Evolutionary conservation across 2,329 filamentous ascomycete species (phyloP), one percentile per base, ranked within the genome.

Genomic region (Westerdykella aurantiaca): DNA sequence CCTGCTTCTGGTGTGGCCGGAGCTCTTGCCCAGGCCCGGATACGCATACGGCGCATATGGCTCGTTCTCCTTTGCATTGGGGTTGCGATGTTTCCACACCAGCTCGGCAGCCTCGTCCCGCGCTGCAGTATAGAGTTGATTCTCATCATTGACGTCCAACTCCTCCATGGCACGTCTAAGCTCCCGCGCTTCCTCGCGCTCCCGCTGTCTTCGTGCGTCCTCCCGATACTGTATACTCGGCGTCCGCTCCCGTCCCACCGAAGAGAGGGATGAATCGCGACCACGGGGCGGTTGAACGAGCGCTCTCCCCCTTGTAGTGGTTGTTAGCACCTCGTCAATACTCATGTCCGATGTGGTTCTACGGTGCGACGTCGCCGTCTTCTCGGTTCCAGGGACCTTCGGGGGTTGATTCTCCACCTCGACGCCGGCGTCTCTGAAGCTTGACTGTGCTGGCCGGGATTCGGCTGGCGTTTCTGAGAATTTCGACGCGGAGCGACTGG

Each of bases 71-170:
- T 83, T 79, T 1, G 80, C 78, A 35, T 81, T 77, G 2, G 84
- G 82, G 52, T 88, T 77, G 60, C 84, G 76, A 60, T 91, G 86
- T 58, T 82, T 80, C 77, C 81, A 89, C 35, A 91, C 86, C 37
- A 91, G 73, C 62, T 90, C 85, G 1, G 85, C 82, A 10, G 86
- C 86, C 64, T 91, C 86, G 47, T 88, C 74, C 48, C 87, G 80
- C 23, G 86, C 86, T 34, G 83, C 83, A 11, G 79, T 72, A 61
- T 86, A 85, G 39, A 90, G 64, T 37, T 78, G 78, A 46, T 73
- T 64, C 46, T 84, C 81, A 16, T 83, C 81, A 2, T 81, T 75
- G 22, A 85, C 50, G 46, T 86, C 79, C 76, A 89, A 79, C 55
- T 86, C 82, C 52, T 88, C 80, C 74, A 90, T 80, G 10, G 86